These are phyloP conservation scores for Raddia distichophylla DNA, from an alignment of 176 grass and related monocot genomes.

Conservation along the genomic window DNA sequence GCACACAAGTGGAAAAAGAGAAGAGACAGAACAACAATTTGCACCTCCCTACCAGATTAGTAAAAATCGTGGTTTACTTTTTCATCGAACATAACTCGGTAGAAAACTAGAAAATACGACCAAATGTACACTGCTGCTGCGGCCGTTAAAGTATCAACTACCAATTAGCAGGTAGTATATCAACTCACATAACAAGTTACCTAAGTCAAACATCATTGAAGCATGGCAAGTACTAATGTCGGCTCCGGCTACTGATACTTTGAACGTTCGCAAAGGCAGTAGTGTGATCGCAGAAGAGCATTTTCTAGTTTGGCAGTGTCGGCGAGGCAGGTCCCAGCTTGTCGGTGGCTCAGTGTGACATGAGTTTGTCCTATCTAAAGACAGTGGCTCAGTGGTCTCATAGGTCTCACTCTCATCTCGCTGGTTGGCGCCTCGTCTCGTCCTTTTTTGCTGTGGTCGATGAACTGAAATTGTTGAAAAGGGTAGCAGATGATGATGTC, in stretches of 20 bases:
- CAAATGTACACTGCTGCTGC: too few species aligned
- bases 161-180: neutral
- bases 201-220: neutral
- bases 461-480: constrained; percentile 30
- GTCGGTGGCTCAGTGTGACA: neutral
- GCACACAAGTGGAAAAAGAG: neutral
- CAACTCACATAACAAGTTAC: neutral
- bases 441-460: neutral
- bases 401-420: too few species aligned
- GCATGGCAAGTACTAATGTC: neutral
- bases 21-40: neutral
- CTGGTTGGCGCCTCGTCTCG: neutral
- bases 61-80: too few species aligned
- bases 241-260: neutral
- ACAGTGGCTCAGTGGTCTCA: too few species aligned
- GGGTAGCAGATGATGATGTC: neutral
- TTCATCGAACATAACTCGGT: too few species aligned
- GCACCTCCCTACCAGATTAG: too few species aligned
- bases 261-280: neutral
- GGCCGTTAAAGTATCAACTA: too few species aligned
- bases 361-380: neutral
- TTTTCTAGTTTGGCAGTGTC: constrained; percentile 22
- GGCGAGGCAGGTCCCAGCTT: neutral
- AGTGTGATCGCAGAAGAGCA: neutral
- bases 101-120: too few species aligned